Conservation (phyloP, 352 stramenopile species). For the Phytophthora citricola region DNA sequence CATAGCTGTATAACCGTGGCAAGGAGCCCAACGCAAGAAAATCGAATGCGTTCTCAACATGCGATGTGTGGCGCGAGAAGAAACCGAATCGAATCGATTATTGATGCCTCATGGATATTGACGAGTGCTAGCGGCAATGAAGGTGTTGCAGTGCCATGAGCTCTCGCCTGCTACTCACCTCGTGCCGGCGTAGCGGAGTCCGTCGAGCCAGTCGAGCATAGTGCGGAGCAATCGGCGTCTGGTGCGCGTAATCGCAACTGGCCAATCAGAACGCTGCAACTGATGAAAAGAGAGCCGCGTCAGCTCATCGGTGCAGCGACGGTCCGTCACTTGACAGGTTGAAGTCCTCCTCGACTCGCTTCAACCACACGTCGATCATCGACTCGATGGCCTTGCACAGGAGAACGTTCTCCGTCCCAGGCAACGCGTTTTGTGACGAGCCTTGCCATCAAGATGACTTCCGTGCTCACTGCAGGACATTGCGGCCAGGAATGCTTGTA, state of each 20-base stretch:
- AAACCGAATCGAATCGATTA: not conserved
- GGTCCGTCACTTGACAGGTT: slow-evolving; percentile 17
- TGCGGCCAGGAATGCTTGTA: not conserved
- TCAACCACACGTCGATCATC: slow-evolving; percentile 14
- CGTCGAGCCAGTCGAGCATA: slow-evolving; percentile 8
- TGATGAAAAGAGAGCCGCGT: slow-evolving; percentile 15
- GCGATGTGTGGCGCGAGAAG: slow-evolving; percentile 2
- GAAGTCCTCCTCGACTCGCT: slow-evolving; percentile 20
- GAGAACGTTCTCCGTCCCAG: no score
- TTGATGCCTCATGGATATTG: not conserved
- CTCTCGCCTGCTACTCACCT: not conserved
- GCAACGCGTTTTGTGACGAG: no score
- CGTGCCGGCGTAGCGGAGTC: not conserved
- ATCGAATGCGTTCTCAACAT: slow-evolving; percentile 3
- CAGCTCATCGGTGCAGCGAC: slow-evolving; percentile 23
- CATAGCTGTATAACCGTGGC: not conserved
- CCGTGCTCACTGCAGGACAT: not conserved
- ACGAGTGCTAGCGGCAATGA: not conserved
- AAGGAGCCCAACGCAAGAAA: slow-evolving; percentile 4
- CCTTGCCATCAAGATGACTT: not conserved
- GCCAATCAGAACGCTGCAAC: slow-evolving; percentile 21
- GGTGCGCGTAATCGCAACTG: slow-evolving; percentile 16
- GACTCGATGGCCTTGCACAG: no score
- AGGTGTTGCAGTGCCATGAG: not conserved
- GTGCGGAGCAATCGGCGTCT: slow-evolving; percentile 12